Conservation (phyloP, 768 basidiomycete species). For the Royoungia palumana region DNA sequence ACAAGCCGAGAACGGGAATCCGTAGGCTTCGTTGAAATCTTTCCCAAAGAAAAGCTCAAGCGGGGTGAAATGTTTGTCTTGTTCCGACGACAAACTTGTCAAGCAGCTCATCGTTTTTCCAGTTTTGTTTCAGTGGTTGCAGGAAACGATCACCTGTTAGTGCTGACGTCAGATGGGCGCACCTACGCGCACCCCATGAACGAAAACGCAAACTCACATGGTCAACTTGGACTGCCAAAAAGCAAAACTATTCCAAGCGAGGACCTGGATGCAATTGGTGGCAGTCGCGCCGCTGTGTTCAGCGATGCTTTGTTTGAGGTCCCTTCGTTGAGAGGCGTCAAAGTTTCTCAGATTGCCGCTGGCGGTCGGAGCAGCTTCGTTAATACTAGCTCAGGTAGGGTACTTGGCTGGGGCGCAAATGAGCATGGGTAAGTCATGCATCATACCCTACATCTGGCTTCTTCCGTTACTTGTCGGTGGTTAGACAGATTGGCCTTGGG, state of each 20-base stretch:
- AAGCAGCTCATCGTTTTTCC: slow-evolving; percentile 7
- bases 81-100: neutral
- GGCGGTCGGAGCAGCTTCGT: slow-evolving; percentile 73
- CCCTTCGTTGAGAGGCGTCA: slow-evolving; percentile 61
- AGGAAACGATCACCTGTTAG: slow-evolving; percentile 71
- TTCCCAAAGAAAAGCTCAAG: slow-evolving; percentile 49
- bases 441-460: neutral
- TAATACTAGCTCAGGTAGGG: slow-evolving; percentile 62
- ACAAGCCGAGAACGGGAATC: slow-evolving; percentile 47
- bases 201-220: slow-evolving; percentile 70
- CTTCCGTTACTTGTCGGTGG: slow-evolving; percentile 1
- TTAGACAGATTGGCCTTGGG: slow-evolving; percentile 80
- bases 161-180: slow-evolving; percentile 67
- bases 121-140: slow-evolving; percentile 75
- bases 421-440: slow-evolving; percentile 64
- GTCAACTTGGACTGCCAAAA: slow-evolving; percentile 79
- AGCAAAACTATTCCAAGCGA: slow-evolving; percentile 43
- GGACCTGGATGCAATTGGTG: slow-evolving; percentile 29
- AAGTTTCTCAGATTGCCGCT: slow-evolving; percentile 66
- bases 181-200: slow-evolving; percentile 76
- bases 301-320: slow-evolving; percentile 73
- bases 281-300: slow-evolving; percentile 55
- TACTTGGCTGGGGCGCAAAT: slow-evolving; percentile 90
- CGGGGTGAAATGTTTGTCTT: slow-evolving; percentile 65
- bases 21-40: slow-evolving; percentile 60